Conservation (phyloP, 1,139 yeast species). For the Yamadazyma jaroonii region DNA sequence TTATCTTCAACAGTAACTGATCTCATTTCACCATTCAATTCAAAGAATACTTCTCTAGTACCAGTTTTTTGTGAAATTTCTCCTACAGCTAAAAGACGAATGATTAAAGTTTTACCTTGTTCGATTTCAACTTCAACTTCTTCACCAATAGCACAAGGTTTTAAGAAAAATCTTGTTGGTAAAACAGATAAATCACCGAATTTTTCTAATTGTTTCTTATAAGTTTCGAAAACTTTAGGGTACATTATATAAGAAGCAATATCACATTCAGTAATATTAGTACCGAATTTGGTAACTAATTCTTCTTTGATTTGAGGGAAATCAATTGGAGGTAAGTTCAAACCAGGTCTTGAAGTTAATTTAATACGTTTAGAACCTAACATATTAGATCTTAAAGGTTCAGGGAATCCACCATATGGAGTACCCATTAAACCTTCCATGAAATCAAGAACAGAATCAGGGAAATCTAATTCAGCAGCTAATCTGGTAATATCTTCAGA, state of each 20-base stretch:
- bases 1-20: slow-evolving; percentile 90
- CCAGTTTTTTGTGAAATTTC: slow-evolving; percentile 85
- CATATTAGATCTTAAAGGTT: slow-evolving; percentile 89
- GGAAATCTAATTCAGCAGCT: slow-evolving; percentile 93
- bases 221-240: slow-evolving; percentile 94
- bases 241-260: slow-evolving; percentile 96
- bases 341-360: slow-evolving; percentile 87
- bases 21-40: slow-evolving; percentile 97
- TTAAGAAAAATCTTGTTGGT: slow-evolving; percentile 87
- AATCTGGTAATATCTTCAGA: slow-evolving; percentile 82
- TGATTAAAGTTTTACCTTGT: slow-evolving; percentile 89
- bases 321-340: slow-evolving; percentile 80
- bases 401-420: slow-evolving; percentile 99
- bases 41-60: slow-evolving; percentile 93
- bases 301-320: slow-evolving; percentile 69
- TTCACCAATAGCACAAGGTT: slow-evolving; percentile 83
- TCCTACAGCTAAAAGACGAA: slow-evolving; percentile 90
- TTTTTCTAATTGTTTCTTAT: slow-evolving; percentile 66
- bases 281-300: slow-evolving; percentile 60
- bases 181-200: slow-evolving; percentile 92
- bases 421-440: slow-evolving; percentile 99
- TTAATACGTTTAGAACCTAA: slow-evolving; percentile 84
- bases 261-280: slow-evolving; percentile 72
- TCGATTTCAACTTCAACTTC: slow-evolving; percentile 89
- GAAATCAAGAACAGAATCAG: slow-evolving; percentile 95